Base-by-base conservation (phyloP, 768 basidiomycete genomes). In the Phallus indusiatus region DNA sequence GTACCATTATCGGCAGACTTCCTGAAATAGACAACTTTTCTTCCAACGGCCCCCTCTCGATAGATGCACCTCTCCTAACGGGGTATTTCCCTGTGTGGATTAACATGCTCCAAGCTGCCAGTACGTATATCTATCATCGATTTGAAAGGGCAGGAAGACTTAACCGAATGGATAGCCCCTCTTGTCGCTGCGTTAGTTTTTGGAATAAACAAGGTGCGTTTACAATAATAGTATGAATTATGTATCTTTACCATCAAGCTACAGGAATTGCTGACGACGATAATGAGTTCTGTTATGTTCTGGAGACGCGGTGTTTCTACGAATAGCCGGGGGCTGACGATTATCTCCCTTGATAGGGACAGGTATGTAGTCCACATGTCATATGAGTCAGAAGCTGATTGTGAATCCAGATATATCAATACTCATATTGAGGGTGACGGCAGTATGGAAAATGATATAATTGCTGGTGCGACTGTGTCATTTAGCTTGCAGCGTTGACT, bases 11-110 rank as follows among this genome's bases (percentile, higher is more conserved):
- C n/a, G 22, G 33, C 47, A 24, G 3, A 56, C 46, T 42, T 11
- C 55, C 55, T 34, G 11, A n/a, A 24, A 5, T 49, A 24, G 10
- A 9, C 12, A 17, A 8, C 17, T 22, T 42, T n/a, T n/a, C n/a
- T n/a, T n/a, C n/a, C n/a, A n/a, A n/a, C n/a, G n/a, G n/a, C n/a
- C n/a, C n/a, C n/a, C n/a, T n/a, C n/a, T n/a, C n/a, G n/a, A n/a
- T 56, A 12, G 17, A 36, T 20, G 46, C 47, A 16, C 48, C 47
- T 20, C 28, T 28, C 28, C 28, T 28, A 28, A 28, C 28, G 28
- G 34, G 21, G n/a, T n/a, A n/a, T 56, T 16, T 56, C 9, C 55
- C 55, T 35, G 18, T 22, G 18, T 56, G 55, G 55, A 42, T 56
- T 24, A 46, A 56, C 11, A 56, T 56, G 16, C 28, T 56, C 9